Base-by-base conservation (phyloP, 148 eudicot species). In the Euryodendron excelsum region DNA sequence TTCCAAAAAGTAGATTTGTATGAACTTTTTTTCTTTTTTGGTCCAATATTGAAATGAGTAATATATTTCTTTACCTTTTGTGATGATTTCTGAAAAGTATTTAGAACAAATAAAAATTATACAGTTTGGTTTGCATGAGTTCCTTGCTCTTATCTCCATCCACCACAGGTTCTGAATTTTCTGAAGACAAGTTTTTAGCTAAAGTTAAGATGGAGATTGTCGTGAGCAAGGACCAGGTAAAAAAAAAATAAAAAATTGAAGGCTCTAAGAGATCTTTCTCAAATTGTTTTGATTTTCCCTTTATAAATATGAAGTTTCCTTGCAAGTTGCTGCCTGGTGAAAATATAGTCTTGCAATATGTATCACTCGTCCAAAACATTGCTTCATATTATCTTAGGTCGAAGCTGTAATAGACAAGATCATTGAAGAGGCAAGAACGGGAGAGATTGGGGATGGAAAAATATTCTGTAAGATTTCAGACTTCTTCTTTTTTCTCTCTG, bases 201-300 rank as follows among this genome's bases (percentile, higher is more conserved):
- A 94, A 94, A 84, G 89, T 89, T 74, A 94, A 94, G 86, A 86
- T 94, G 93, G 97, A 94, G 83, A 92, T 94, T 76, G 94, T 94
- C 71, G 90, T 94, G 65, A 86, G 91, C 98, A 92, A 94, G 81
- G 97, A 94, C 62, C 96, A 92, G 98, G 98, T 93, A 75, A 60
- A 21, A 70, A 70, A 66, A 79, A 18, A 53, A 33, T 34, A 68
- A n/a, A n/a, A n/a, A n/a, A n/a, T n/a, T 41, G 39, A 69, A 77
- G 47, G 33, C 62, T 74, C 33, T 31, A 47, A 47, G 56, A 66
- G 25, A n/a, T 47, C 59, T 47, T 28, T 71, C 41, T 45, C 30
- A 63, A 44, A 30, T 75, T 41, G 18, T 27, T 62, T 41, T 75
- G 28, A 50, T 0, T 73, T 30, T 64, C 14, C 20, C 37, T 31